Percentiles rank a stretch among this genome's conserved stretches.
These are phyloP conservation scores for Periglandula ipomoeae DNA, from an alignment of 2,329 filamentous ascomycete genomes.

Conservation along the genomic window DNA sequence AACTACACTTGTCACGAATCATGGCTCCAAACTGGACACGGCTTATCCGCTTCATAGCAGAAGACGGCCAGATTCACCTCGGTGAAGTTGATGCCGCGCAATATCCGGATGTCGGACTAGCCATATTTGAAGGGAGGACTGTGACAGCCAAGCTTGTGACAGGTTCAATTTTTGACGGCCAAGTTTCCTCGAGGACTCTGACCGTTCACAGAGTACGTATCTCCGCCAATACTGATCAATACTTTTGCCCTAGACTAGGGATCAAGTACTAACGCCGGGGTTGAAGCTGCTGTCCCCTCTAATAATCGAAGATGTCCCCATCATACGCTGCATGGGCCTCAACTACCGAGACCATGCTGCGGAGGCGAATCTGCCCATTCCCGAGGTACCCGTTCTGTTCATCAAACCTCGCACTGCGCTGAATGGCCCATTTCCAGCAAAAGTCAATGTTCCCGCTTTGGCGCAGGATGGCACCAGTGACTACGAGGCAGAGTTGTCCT, in stretches of 20 bases:
- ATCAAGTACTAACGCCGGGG: neutral
- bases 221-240: neutral
- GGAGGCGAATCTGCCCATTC: slow-evolving; percentile 28
- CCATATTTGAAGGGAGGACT: neutral
- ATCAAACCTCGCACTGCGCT: slow-evolving; percentile 29
- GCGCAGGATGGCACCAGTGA: slow-evolving; percentile 23
- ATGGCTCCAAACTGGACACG: slow-evolving; percentile 24
- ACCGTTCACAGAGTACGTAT: neutral
- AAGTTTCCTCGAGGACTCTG: neutral
- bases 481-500: slow-evolving; percentile 30
- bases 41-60: slow-evolving; percentile 31
- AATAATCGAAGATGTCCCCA: slow-evolving; percentile 23
- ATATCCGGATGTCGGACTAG: slow-evolving; percentile 17
- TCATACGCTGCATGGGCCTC: slow-evolving; percentile 35
- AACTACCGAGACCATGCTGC: slow-evolving; percentile 33
- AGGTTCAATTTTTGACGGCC: slow-evolving; percentile 2
- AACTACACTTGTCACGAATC: neutral
- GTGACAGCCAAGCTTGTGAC: slow-evolving; percentile 1
- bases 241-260: neutral
- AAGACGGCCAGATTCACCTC: slow-evolving; percentile 29
- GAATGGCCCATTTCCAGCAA: slow-evolving; percentile 21
- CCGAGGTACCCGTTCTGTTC: slow-evolving; percentile 27
- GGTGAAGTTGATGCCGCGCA: slow-evolving; percentile 24
- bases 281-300: slow-evolving; percentile 25
- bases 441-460: slow-evolving; percentile 17